These are phyloP conservation scores for Penicillium crystallinum DNA, from an alignment of 495 filamentous ascomycete species.

Conservation along the genomic window DNA sequence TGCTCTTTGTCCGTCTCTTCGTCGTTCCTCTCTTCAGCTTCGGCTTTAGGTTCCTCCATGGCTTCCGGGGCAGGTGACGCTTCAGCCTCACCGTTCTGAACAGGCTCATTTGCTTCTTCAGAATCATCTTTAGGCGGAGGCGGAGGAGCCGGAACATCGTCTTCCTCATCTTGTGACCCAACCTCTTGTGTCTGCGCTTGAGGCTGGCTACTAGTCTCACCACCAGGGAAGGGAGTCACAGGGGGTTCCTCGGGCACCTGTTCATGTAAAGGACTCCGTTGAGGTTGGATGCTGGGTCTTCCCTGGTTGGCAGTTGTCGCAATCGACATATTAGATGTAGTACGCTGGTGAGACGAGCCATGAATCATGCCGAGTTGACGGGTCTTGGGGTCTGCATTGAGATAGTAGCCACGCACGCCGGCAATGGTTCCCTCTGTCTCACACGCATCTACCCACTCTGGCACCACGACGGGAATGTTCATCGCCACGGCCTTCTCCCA, in stretches of 20 bases:
- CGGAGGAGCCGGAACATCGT: constrained; percentile 24
- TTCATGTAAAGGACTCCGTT: constrained; percentile 13
- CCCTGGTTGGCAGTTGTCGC: constrained; percentile 22
- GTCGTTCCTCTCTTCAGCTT: constrained; percentile 8
- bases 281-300: constrained; percentile 21
- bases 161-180: constrained; percentile 24
- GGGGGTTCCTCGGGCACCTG: constrained; percentile 32
- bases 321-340: constrained; percentile 31
- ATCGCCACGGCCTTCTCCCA: constrained; percentile 98
- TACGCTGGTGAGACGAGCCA: constrained; percentile 38
- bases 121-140: constrained; percentile 38
- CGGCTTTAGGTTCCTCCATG: constrained; percentile 4
- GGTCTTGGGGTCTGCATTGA: constrained; percentile 75
- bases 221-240: constrained; percentile 41
- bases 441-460: constrained; percentile 94
- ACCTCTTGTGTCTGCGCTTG: constrained; percentile 22
- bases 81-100: constrained; percentile 20
- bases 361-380: constrained; percentile 51
- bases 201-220: constrained; percentile 29
- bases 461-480: constrained; percentile 97
- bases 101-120: constrained; percentile 10
- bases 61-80: constrained; percentile 4
- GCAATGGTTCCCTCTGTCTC: constrained; percentile 90
- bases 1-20: constrained; percentile 12
- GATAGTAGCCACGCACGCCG: constrained; percentile 90